Percentiles rank a stretch among this genome's conserved stretches.
These are phyloP conservation scores for Tricholoma hemisulphureum DNA, from an alignment of 768 basidiomycete genomes.

Conservation along the genomic window DNA sequence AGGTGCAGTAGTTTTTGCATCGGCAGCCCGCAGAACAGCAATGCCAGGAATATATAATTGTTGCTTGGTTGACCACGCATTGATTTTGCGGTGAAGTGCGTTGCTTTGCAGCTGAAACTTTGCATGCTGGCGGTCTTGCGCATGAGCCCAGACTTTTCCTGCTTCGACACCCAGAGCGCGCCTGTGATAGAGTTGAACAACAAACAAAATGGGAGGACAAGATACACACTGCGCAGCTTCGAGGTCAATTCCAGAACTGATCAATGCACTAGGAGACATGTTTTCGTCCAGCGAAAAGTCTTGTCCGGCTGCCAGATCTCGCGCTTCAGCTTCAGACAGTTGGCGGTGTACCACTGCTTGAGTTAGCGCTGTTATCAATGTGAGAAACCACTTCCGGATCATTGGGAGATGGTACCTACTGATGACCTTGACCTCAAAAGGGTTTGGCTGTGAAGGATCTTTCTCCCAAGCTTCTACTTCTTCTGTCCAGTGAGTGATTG, in stretches of 20 bases:
- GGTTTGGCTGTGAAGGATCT: slow-evolving; percentile 7
- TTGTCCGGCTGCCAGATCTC: slow-evolving; percentile 4
- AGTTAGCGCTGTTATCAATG: slow-evolving; percentile 5
- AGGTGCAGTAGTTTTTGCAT: neutral
- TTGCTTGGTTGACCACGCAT: slow-evolving; percentile 12
- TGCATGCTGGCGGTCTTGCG: slow-evolving; percentile 7
- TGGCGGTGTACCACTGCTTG: slow-evolving; percentile 2
- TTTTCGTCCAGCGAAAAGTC: slow-evolving; percentile 12
- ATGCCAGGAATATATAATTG: slow-evolving; percentile 14
- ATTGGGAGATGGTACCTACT: neutral
- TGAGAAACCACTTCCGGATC: neutral
- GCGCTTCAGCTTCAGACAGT: slow-evolving; percentile 15
- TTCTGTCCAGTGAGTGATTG: slow-evolving; percentile 6
- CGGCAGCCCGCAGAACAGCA: neutral
- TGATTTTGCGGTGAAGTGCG: slow-evolving; percentile 8
- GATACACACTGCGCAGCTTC: slow-evolving; percentile 20
- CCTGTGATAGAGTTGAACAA: slow-evolving; percentile 2
- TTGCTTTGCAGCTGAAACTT: slow-evolving; percentile 10
- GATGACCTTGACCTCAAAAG: slow-evolving; percentile 4
- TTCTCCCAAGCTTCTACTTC: slow-evolving; percentile 17
- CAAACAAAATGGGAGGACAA: neutral
- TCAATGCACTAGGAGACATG: slow-evolving; percentile 9
- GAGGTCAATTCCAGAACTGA: slow-evolving; percentile 15
- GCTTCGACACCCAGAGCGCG: slow-evolving; percentile 1
- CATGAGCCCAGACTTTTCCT: slow-evolving; percentile 3